Percentiles rank a stretch among this genome's conserved stretches.
Conservation (phyloP, 2,329 filamentous ascomycete species). For the Penicillium sp. region DNA sequence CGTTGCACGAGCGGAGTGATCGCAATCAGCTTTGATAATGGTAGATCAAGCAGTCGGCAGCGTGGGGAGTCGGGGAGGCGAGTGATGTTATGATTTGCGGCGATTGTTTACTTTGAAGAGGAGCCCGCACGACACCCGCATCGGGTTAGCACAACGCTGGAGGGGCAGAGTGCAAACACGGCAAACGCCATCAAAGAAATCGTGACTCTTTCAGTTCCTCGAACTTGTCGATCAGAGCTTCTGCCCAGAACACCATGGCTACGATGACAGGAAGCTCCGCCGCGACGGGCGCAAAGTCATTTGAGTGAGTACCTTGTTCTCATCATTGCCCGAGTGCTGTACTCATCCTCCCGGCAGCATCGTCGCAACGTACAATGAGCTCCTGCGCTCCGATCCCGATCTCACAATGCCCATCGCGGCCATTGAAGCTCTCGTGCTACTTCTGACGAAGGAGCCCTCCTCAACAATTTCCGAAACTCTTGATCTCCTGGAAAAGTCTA, state of each 20-base stretch:
- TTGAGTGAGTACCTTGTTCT: conserved; percentile 33
- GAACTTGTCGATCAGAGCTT: conserved; percentile 1
- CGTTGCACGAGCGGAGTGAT: conserved; percentile 10
- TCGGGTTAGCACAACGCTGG: conserved; percentile 30
- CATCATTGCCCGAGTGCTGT: not conserved
- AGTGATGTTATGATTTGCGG: conserved; percentile 25
- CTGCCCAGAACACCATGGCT: conserved; percentile 27
- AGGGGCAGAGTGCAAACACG: conserved; percentile 37
- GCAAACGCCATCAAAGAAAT: conserved; percentile 35
- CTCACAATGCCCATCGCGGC: conserved; percentile 95
- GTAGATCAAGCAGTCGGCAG: conserved; percentile 7
- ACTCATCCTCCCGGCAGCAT: conserved; percentile 47
- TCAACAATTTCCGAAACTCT: conserved; percentile 93
- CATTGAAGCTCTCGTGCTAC: conserved; percentile 84
- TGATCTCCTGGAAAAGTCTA: conserved; percentile 75
- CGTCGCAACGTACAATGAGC: conserved; percentile 63
- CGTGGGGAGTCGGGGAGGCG: conserved; percentile 6
- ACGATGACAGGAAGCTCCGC: conserved; percentile 21
- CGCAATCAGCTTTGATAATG: not conserved
- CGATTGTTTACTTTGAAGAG: conserved; percentile 37
- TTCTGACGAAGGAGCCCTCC: conserved; percentile 74
- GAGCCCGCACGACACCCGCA: conserved; percentile 24
- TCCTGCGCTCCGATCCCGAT: conserved; percentile 69
- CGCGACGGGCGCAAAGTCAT: conserved; percentile 31
- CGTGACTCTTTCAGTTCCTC: conserved; percentile 20